Evolutionary conservation across 2,329 filamentous ascomycete genomes (phyloP).

Genomic region (Pseudogymnoascus sp.): DNA sequence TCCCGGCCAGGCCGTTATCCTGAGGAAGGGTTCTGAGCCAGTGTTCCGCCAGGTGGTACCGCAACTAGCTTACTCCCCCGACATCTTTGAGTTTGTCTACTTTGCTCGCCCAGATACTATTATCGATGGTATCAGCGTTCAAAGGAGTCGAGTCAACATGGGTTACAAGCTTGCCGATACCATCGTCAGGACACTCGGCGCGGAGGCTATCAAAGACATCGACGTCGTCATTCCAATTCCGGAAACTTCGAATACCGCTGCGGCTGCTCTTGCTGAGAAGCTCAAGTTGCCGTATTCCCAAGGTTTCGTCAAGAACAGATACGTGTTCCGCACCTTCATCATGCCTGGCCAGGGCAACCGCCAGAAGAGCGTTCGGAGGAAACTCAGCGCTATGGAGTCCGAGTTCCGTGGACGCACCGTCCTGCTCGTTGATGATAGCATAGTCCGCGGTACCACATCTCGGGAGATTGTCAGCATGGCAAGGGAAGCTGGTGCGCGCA

Average conservation of each 20-base stretch:
- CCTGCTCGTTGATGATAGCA: conserved; percentile 80
- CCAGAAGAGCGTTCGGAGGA: conserved; percentile 80
- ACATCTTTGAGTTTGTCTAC: conserved; percentile 86
- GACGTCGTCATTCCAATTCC: conserved; percentile 80
- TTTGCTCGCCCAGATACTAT: conserved; percentile 74
- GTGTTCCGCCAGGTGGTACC: conserved; percentile 68
- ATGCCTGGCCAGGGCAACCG: conserved; percentile 75
- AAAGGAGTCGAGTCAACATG: conserved; percentile 80
- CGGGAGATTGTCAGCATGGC: conserved; percentile 79
- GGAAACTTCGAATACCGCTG: conserved; percentile 76
- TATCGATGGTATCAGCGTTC: conserved; percentile 83
- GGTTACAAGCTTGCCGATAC: conserved; percentile 71
- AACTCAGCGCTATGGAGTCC: conserved; percentile 77
- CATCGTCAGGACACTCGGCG: conserved; percentile 59
- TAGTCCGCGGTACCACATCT: conserved; percentile 79
- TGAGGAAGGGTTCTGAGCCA: conserved; percentile 68
- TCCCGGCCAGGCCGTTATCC: conserved; percentile 79
- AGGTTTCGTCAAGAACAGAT: conserved; percentile 84
- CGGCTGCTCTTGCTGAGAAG: conserved; percentile 65
- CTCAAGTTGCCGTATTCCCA: conserved; percentile 72
- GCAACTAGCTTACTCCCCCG: conserved; percentile 65
- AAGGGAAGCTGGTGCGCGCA: conserved; percentile 71
- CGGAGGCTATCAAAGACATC: conserved; percentile 65
- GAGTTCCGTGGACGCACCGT: conserved; percentile 80
- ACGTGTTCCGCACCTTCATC: conserved; percentile 83